phyloP scores from a whole-genome alignment of 805 yeast species.

The Metschnikowia gelsemii region DNA sequence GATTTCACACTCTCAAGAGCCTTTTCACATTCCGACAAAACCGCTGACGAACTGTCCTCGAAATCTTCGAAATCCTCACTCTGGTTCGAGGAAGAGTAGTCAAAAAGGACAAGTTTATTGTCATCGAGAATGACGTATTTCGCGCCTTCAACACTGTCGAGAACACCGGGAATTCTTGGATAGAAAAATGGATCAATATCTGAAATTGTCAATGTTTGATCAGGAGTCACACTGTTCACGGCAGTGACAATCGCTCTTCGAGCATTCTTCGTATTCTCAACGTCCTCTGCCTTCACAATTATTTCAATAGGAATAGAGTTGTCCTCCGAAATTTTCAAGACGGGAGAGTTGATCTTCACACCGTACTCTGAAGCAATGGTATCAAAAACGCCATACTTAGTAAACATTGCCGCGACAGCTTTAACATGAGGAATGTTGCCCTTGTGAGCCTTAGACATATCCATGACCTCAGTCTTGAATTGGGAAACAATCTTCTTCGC shows the following conservation, averaged over 20 bases:
- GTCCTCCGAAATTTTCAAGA: slow-evolving; percentile 38
- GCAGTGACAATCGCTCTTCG: slow-evolving; percentile 69
- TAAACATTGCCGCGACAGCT: slow-evolving; percentile 66
- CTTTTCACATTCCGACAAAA: slow-evolving; percentile 52
- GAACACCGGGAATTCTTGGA: slow-evolving; percentile 42
- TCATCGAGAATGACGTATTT: slow-evolving; percentile 58
- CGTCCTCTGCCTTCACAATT: slow-evolving; percentile 47
- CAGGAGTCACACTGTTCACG: slow-evolving; percentile 74
- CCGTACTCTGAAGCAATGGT: slow-evolving; percentile 39
- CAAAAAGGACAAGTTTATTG: slow-evolving; percentile 53
- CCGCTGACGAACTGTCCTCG: slow-evolving; percentile 56
- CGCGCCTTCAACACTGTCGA: slow-evolving; percentile 45
- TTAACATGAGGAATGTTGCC: slow-evolving; percentile 75
- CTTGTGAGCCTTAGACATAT: slow-evolving; percentile 87
- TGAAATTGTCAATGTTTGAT: slow-evolving; percentile 51
- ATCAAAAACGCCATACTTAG: slow-evolving; percentile 48
- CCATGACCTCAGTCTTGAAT: slow-evolving; percentile 64
- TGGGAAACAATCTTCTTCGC: slow-evolving; percentile 62
- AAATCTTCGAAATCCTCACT: slow-evolving; percentile 57
- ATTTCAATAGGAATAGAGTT: slow-evolving; percentile 60
- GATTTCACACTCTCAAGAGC: slow-evolving; percentile 59
- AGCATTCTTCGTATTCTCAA: slow-evolving; percentile 54
- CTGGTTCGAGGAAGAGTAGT: slow-evolving; percentile 43
- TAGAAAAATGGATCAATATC: slow-evolving; percentile 69
- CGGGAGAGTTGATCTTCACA: slow-evolving; percentile 41